phyloP scores from a whole-genome alignment of 139 green algal genomes.

The Chlorella sp. region DNA sequence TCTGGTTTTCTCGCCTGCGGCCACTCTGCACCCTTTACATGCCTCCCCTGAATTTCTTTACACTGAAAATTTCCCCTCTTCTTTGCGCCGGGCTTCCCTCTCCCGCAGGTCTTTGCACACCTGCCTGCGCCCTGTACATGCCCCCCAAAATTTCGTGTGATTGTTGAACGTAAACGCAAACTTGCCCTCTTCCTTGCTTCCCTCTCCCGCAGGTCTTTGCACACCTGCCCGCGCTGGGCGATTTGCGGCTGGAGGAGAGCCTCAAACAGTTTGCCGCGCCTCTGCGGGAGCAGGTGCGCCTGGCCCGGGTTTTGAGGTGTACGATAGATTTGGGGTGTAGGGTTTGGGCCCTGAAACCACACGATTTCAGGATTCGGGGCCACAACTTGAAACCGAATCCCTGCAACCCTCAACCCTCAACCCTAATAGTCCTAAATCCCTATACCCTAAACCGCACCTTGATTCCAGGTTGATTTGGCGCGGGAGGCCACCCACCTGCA shows the following conservation, averaged over 20 bases:
- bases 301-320: background rate
- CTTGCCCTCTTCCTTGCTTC: no score
- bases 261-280: constrained; percentile 96
- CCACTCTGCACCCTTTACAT: no score
- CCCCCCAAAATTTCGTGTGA: no score
- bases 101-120: background rate
- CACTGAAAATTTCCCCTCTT: no score
- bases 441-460: background rate
- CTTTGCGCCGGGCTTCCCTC: no score
- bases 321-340: background rate
- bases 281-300: constrained; percentile 88
- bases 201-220: background rate
- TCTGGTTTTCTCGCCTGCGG: no score
- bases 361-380: no score
- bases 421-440: background rate
- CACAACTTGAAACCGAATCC: no score
- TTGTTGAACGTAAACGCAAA: no score
- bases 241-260: constrained; percentile 89
- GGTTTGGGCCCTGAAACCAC: background rate
- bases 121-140: constrained; percentile 69
- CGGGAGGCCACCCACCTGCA: constrained; percentile 89
- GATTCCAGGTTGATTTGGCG: constrained; percentile 87
- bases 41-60: no score
- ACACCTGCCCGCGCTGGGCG: constrained; percentile 59
- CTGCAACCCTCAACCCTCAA: no score